Conservation (phyloP, 495 filamentous ascomycete genomes). For the Amniculicola lignicola region DNA sequence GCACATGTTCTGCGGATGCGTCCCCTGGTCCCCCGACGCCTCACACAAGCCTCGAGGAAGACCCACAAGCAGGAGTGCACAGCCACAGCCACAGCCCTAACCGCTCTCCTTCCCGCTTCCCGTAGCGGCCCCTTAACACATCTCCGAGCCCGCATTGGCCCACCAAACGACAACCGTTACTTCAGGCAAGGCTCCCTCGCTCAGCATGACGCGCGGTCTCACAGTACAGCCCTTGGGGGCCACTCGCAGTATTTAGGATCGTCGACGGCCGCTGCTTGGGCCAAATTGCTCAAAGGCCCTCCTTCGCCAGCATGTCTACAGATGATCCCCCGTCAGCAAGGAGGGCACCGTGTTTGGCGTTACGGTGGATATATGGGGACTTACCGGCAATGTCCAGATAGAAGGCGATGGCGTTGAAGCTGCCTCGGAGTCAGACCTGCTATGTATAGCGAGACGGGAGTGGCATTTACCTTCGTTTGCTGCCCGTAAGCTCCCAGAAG, state of each 20-base stretch:
- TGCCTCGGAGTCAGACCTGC: conserved; percentile 39
- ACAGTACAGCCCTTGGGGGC: too few relatives aligned
- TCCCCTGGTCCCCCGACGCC: too few relatives aligned
- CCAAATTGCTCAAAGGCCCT: conserved; percentile 52
- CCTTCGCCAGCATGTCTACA: conserved; percentile 75
- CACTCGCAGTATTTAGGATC: too few relatives aligned
- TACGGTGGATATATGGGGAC: conserved; percentile 16
- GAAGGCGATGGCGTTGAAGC: conserved; percentile 94
- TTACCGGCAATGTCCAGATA: conserved; percentile 83
- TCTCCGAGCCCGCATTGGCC: too few relatives aligned
- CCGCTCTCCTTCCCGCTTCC: too few relatives aligned
- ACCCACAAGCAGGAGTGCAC: too few relatives aligned
- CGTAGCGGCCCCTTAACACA: too few relatives aligned
- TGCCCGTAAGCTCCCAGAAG: conserved; percentile 63
- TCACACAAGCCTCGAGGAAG: too few relatives aligned
- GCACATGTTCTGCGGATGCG: too few relatives aligned
- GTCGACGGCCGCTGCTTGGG: conserved; percentile 9
- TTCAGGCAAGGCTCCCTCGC: neutral
- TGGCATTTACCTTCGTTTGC: conserved; percentile 62
- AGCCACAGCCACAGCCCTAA: conserved; percentile 29
- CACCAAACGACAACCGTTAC: too few relatives aligned
- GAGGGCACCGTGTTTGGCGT: neutral
- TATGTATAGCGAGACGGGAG: conserved; percentile 1
- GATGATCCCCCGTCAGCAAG: conserved; percentile 1
- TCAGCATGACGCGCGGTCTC: conserved; percentile 1